Evolutionary conservation across 768 basidiomycete genomes (phyloP).

Genomic region (Polyporus arcularius): DNA sequence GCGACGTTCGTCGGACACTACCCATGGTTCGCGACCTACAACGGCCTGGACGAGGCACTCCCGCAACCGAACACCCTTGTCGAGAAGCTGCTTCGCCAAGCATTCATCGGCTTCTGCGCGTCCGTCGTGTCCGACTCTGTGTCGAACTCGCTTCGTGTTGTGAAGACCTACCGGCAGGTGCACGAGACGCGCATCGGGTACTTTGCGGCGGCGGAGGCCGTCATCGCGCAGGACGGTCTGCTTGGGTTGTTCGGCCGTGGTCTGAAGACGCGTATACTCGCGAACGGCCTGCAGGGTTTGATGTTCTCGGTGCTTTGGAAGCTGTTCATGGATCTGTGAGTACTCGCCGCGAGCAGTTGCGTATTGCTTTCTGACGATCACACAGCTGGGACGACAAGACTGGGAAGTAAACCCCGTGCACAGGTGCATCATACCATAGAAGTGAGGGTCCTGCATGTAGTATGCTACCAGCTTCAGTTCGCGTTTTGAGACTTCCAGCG

Average conservation of each 20-base stretch:
- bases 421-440: too few relatives aligned
- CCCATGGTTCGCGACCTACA: slow-evolving; percentile 90
- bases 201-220: slow-evolving; percentile 70
- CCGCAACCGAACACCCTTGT: slow-evolving; percentile 54
- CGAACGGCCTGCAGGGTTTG: slow-evolving; percentile 90
- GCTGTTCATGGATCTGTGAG: slow-evolving; percentile 85
- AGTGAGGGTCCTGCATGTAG: too few relatives aligned
- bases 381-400: slow-evolving; percentile 1
- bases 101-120: slow-evolving; percentile 89
- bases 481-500: too few relatives aligned
- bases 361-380: not conserved
- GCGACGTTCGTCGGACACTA: slow-evolving; percentile 95
- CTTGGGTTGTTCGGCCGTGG: slow-evolving; percentile 85
- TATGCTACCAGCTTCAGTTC: too few relatives aligned
- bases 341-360: slow-evolving; percentile 16
- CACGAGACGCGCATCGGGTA: slow-evolving; percentile 82
- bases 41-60: slow-evolving; percentile 66
- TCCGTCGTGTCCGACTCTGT: slow-evolving; percentile 84
- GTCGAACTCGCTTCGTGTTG: slow-evolving; percentile 86
- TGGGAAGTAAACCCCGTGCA: too few relatives aligned
- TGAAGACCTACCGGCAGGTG: slow-evolving; percentile 96
- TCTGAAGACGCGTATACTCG: slow-evolving; percentile 82
- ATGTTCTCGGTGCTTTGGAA: slow-evolving; percentile 94
- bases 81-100: slow-evolving; percentile 72
- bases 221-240: slow-evolving; percentile 77